A percentile compares a stretch with the other conserved stretches of the same genome.
Conservation (phyloP, 2,329 filamentous ascomycete genomes). For the Fonsecaea pedrosoi region DNA sequence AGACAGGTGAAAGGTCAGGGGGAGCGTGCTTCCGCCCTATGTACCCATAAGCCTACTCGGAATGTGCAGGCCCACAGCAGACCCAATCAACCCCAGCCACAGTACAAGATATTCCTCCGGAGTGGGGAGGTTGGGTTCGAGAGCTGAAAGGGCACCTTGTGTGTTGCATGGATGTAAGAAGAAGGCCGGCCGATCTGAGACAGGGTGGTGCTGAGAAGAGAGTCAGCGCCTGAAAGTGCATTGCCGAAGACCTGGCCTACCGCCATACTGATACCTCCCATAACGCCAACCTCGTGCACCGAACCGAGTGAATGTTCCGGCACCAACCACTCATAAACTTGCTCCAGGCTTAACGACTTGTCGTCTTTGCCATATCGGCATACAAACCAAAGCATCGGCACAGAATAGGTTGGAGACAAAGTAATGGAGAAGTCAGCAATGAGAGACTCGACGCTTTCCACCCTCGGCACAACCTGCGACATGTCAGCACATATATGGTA, state of each 20-base stretch:
- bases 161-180: constrained; percentile 94
- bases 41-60: constrained; percentile 66
- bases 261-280: constrained; percentile 77
- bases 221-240: constrained; percentile 34
- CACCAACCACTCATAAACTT: constrained; percentile 73
- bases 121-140: constrained; percentile 55
- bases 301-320: constrained; percentile 68
- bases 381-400: constrained; percentile 78
- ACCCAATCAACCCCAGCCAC: constrained; percentile 88
- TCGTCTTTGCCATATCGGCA: constrained; percentile 64
- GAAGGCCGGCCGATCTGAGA: constrained; percentile 77
- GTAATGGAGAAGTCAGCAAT: constrained; percentile 58
- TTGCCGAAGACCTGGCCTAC: constrained; percentile 58
- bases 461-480: background rate
- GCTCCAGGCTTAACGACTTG: constrained; percentile 67
- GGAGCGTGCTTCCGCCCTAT: constrained; percentile 27
- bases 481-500: background rate
- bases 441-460: constrained; percentile 16
- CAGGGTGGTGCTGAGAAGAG: constrained; percentile 74
- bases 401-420: constrained; percentile 74
- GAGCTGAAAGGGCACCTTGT: constrained; percentile 75
- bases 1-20: constrained; percentile 37
- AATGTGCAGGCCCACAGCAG: constrained; percentile 77
- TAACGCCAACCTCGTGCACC: constrained; percentile 66
- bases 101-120: constrained; percentile 76